Base-by-base conservation (phyloP, 2,329 filamentous ascomycete genomes). In the Aspergillus pseudoglaucus region DNA sequence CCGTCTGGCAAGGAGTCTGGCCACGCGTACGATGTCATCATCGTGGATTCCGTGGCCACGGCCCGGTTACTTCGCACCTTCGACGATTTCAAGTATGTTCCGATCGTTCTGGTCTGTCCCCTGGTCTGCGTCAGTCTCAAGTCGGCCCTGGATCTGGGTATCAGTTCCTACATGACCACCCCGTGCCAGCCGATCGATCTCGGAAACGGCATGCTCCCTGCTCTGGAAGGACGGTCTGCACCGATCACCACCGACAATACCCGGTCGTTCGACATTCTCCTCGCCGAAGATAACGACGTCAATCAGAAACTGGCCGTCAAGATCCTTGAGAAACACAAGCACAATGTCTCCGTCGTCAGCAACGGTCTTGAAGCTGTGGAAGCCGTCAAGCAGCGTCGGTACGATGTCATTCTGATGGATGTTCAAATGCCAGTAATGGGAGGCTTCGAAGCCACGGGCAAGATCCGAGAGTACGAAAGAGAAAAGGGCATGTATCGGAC, bases 391-490 rank as follows among this genome's bases (percentile, higher is more conserved):
- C 82, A 85, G 65, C 91, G 87, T 72, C 86, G 88, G 65, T 98
- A 94, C 66, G 93, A 98, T 67, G 88, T 95, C 52, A 93, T 98
- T 55, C 79, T 98, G 43, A 98, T 98, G 93, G 93, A 98, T 65
- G 93, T 98, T 15, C 93, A 97, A 67, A 98, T 98, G 93, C 93
- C 93, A n/a, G 87, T 97, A 61, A 97, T 97, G 90, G 93, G 93
- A 65, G 93, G 93, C 40, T 97, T 98, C 65, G 93, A 98, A 71
- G 90, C 93, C 12, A 98, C 93, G 4, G 88, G 84, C 57, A 95
- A 95, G 75, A 98, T 98, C 57, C 83, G 93, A 61, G 90, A 96
- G 67, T 97, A 91, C 68, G 93, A 98, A 68, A 83, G 85, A 51
- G 87, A 84, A 55, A 81, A 88, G 57, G 85, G 84, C 47, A 80